These are phyloP conservation scores for Penicillium cosmopolitanum DNA, from an alignment of 495 filamentous ascomycete genomes.

Conservation along the genomic window DNA sequence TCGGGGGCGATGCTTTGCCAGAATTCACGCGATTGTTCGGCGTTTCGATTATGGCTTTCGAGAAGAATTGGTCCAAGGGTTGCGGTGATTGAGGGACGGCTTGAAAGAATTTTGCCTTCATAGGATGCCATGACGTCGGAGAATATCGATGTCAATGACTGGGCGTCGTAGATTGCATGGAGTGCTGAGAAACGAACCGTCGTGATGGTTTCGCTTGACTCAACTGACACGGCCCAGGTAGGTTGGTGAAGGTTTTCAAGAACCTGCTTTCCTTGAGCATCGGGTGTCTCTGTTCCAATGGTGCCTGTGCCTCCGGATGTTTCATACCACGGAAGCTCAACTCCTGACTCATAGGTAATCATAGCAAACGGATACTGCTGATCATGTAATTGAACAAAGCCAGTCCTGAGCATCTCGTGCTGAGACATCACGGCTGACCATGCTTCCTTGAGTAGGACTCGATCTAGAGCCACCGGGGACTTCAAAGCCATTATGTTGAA, in stretches of 20 bases:
- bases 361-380: conserved; percentile 64
- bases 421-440: conserved; percentile 58
- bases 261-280: conserved; percentile 22
- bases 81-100: conserved; percentile 34
- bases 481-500: conserved; percentile 78
- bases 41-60: conserved; percentile 33
- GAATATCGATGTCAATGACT: conserved; percentile 64
- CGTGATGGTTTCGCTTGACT: conserved; percentile 17
- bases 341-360: conserved; percentile 53
- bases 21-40: conserved; percentile 43
- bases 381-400: conserved; percentile 59
- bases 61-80: conserved; percentile 57
- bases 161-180: conserved; percentile 81
- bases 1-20: conserved; percentile 61
- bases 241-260: conserved; percentile 47
- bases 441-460: conserved; percentile 56
- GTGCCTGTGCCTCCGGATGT: conserved; percentile 21
- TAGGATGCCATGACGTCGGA: conserved; percentile 53
- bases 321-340: conserved; percentile 50
- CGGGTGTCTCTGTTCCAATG: too few species aligned
- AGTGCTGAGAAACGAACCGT: conserved; percentile 59
- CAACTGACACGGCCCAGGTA: conserved; percentile 51
- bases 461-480: conserved; percentile 52
- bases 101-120: conserved; percentile 23
- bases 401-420: conserved; percentile 73